Base-by-base conservation (phyloP, 805 yeast genomes). In the Kregervanrija delftensis region DNA sequence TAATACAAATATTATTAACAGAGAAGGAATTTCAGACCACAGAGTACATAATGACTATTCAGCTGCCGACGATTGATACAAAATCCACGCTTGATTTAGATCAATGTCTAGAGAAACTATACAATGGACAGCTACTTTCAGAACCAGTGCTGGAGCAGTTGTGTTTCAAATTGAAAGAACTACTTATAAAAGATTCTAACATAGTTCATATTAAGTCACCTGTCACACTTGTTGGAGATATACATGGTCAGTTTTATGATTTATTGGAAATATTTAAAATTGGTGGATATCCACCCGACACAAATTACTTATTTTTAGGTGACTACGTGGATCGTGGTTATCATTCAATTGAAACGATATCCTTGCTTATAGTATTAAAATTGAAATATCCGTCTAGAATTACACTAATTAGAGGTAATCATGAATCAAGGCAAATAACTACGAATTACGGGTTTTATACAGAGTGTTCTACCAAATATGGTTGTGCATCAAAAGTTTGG, bases 321-420 rank as follows among this genome's bases (percentile, higher is more conserved):
- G 99, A 93, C 63, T 93, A 93, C 55, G 99, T 93, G 15, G 99
- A 93, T 63, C 70, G 99, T 43, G 99, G 99, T 0, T 79, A 87
- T 63, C 95, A 89, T 61, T 82, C 93, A 30, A 86, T 93, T 13
- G 99, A 93, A 58, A 93, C 99, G 1, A 91, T 95, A 38, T 75
- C 91, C 33, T 67, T 93, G 37, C 69, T 93, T 41, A 77, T 93
- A 3, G 83, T 89, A 38, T 67, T 93, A 51, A 91, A 90, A 61
- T 72, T 95, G 47, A 74, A 97, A 54, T 90, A 87, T 60, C 99
- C 99, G 0, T 72, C 74, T 28, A 69, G 99, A 38, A 82, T 93
- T 3, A 81, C 77, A 54, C 68, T 93, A 42, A 78, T 93, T 8
- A 71, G 99, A 45, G 99, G 99, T 11, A 93, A 93, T 60, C 99